phyloP scores from a whole-genome alignment of 2,329 filamentous ascomycete species.

The Chaetomiaceae sp. region DNA sequence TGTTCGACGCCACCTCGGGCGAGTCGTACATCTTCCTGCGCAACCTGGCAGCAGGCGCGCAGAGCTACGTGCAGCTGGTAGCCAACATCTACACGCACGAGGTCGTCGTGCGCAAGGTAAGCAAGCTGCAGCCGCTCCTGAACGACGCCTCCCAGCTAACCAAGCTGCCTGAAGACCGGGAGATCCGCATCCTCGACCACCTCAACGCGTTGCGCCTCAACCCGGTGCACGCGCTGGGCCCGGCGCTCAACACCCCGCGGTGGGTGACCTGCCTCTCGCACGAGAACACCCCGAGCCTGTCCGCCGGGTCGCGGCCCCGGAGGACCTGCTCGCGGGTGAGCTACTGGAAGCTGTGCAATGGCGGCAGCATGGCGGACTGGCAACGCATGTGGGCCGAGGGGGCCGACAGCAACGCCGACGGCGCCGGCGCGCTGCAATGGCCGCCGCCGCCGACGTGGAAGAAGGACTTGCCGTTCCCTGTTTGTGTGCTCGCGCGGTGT shows the following conservation, averaged over 20 bases:
- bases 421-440: too few species aligned
- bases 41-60: neutral
- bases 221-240: neutral
- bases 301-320: neutral
- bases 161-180: neutral
- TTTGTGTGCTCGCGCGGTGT: constrained; percentile 6
- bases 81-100: constrained; percentile 5
- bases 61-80: constrained; percentile 11
- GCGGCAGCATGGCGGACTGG: neutral
- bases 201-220: neutral
- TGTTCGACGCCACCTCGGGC: neutral
- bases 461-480: neutral
- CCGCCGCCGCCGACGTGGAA: neutral
- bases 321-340: neutral
- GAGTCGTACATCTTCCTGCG: constrained; percentile 7
- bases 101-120: constrained; percentile 9
- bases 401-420: neutral
- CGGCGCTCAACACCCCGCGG: neutral
- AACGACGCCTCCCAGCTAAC: neutral
- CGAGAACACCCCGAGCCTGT: neutral
- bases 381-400: neutral
- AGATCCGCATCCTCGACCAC: constrained; percentile 1
- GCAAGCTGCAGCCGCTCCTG: neutral
- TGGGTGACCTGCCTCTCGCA: constrained; percentile 2
- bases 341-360: constrained; percentile 17